phyloP scores from a whole-genome alignment of 1,284 basidiomycete species.

The Ganoderma resinaceum region DNA sequence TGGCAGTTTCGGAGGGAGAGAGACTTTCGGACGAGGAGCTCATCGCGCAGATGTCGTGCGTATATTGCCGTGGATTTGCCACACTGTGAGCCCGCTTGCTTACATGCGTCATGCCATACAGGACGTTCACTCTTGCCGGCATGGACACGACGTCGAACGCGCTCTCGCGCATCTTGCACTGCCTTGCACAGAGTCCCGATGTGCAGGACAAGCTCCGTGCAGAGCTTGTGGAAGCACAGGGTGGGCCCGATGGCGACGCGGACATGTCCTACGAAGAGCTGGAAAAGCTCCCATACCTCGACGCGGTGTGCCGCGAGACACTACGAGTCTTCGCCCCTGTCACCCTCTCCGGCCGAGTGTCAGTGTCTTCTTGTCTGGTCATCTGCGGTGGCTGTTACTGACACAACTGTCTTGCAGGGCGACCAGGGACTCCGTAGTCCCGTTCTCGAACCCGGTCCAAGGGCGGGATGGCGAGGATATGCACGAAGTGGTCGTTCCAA shows the following conservation, averaged over 20 bases:
- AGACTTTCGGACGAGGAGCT: constrained; percentile 13
- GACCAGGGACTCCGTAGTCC: constrained; percentile 2
- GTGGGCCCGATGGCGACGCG: constrained; percentile 34
- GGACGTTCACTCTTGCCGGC: constrained; percentile 21
- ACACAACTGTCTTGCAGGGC: neutral
- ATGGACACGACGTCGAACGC: constrained; percentile 18
- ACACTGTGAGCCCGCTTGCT: too few species aligned
- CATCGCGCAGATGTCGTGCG: constrained; percentile 12
- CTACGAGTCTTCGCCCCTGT: constrained; percentile 53
- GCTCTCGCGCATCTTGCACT: constrained; percentile 18
- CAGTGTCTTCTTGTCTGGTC: neutral
- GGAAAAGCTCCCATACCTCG: constrained; percentile 51
- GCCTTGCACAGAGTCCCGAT: constrained; percentile 6
- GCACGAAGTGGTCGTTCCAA: constrained; percentile 3
- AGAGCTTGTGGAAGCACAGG: neutral
- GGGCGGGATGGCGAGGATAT: constrained; percentile 2
- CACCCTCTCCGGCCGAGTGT: neutral
- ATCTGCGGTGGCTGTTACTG: neutral
- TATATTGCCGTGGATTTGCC: neutral
- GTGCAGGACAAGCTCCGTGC: constrained; percentile 3
- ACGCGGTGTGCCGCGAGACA: constrained; percentile 45
- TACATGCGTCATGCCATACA: neutral
- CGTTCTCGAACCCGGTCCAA: constrained; percentile 6
- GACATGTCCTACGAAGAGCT: constrained; percentile 11
- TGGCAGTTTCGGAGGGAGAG: neutral